Conservation (phyloP, 805 yeast genomes). For the Saturnispora silvae region DNA sequence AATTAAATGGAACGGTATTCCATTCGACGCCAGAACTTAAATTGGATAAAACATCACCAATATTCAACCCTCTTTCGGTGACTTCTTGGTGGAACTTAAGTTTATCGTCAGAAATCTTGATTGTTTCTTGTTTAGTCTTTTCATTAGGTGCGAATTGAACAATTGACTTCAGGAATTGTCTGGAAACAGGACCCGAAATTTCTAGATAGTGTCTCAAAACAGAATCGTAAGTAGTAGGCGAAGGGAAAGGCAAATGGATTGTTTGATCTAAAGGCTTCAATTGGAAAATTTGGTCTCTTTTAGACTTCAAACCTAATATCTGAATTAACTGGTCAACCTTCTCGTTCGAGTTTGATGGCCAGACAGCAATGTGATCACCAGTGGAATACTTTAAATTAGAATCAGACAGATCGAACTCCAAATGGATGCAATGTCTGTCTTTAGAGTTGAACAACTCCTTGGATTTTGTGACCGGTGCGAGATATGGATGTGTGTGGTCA, state of each 20-base stretch:
- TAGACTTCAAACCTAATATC: slow-evolving; percentile 49
- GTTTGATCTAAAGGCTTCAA: slow-evolving; percentile 63
- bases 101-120: slow-evolving; percentile 47
- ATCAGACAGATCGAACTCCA: slow-evolving; percentile 60
- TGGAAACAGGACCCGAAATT: slow-evolving; percentile 77
- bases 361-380: slow-evolving; percentile 88
- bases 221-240: slow-evolving; percentile 72
- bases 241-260: slow-evolving; percentile 52
- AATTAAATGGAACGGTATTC: slow-evolving; percentile 60
- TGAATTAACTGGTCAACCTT: slow-evolving; percentile 52
- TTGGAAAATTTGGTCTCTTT: slow-evolving; percentile 39
- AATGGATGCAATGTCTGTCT: slow-evolving; percentile 68
- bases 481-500: slow-evolving; percentile 40
- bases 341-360: slow-evolving; percentile 73
- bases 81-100: slow-evolving; percentile 51
- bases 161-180: slow-evolving; percentile 45
- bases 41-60: slow-evolving; percentile 65
- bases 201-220: slow-evolving; percentile 72
- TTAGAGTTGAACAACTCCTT: slow-evolving; percentile 53
- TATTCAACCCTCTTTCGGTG: slow-evolving; percentile 43
- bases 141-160: slow-evolving; percentile 19
- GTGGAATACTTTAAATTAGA: slow-evolving; percentile 72
- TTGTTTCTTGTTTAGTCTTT: slow-evolving; percentile 33
- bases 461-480: slow-evolving; percentile 43
- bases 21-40: slow-evolving; percentile 28